These are phyloP conservation scores for Phytophthora pinifolia DNA, from an alignment of 352 stramenopile species.

Conservation along the genomic window DNA sequence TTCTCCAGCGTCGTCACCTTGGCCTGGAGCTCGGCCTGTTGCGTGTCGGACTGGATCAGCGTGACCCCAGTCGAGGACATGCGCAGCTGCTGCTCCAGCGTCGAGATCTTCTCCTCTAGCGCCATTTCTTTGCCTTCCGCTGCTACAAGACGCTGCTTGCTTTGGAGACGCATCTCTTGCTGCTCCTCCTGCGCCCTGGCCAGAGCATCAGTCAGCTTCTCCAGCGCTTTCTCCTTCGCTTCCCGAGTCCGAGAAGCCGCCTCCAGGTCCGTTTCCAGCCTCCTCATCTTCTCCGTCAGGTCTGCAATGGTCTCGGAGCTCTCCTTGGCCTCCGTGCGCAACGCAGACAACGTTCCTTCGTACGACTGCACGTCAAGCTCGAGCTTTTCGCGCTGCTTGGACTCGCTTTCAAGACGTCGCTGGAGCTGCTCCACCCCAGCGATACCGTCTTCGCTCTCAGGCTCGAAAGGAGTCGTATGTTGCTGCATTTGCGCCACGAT, in stretches of 20 bases:
- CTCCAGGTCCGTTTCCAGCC: slow-evolving; percentile 34
- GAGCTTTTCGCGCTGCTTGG: slow-evolving; percentile 38
- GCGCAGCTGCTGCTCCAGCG: slow-evolving; percentile 38
- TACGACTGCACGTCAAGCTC: slow-evolving; percentile 72
- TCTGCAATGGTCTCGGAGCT: slow-evolving; percentile 41
- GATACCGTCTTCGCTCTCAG: slow-evolving; percentile 1
- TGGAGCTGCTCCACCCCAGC: slow-evolving; percentile 29
- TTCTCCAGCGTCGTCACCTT: slow-evolving; percentile 34
- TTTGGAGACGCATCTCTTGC: slow-evolving; percentile 62
- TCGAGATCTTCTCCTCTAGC: slow-evolving; percentile 38
- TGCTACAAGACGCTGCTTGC: slow-evolving; percentile 51
- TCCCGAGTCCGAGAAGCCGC: slow-evolving; percentile 4
- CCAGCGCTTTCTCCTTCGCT: slow-evolving; percentile 41
- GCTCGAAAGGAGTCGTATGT: neutral
- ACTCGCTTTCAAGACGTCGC: slow-evolving; percentile 44
- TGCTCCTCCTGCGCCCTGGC: slow-evolving; percentile 49
- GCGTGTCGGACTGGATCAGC: slow-evolving; percentile 18
- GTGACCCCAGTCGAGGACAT: slow-evolving; percentile 12
- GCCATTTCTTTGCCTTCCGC: slow-evolving; percentile 40
- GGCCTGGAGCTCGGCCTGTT: slow-evolving; percentile 27
- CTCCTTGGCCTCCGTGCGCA: slow-evolving; percentile 57
- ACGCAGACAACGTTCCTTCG: slow-evolving; percentile 51
- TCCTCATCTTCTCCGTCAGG: slow-evolving; percentile 39
- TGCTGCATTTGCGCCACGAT: slow-evolving; percentile 17
- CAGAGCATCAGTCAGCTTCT: slow-evolving; percentile 28